These are phyloP conservation scores for Aphanomyces astaci DNA, from an alignment of 352 stramenopile genomes.

Conservation along the genomic window DNA sequence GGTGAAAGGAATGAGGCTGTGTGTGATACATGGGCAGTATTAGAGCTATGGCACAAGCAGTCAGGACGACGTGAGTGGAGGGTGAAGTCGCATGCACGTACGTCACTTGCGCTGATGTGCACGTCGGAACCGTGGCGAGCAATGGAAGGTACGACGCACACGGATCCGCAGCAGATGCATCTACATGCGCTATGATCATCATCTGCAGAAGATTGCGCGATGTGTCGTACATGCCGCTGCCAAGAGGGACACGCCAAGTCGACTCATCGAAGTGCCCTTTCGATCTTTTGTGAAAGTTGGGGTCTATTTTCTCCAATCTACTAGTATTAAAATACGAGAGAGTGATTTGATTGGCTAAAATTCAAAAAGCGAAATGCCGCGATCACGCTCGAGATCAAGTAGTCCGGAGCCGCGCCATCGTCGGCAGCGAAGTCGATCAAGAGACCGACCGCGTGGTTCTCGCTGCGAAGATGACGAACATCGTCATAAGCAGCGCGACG, in stretches of 20 bases:
- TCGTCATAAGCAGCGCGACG: not conserved
- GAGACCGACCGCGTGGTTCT: not conserved
- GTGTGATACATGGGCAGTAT: slow-evolving; percentile 18
- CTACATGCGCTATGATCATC: too few species aligned
- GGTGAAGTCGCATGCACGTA: not conserved
- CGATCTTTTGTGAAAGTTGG: too few species aligned
- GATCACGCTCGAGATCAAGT: not conserved
- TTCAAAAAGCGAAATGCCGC: not conserved
- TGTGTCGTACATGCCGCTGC: too few species aligned
- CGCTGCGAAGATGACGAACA: not conserved
- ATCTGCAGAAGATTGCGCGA: too few species aligned
- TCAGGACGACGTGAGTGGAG: not conserved
- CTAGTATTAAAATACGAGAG: not conserved
- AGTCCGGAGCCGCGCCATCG: not conserved
- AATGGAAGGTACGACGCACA: slow-evolving; percentile 9
- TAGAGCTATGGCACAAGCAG: slow-evolving; percentile 3
- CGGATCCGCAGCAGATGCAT: not conserved
- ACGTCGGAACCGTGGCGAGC: not conserved
- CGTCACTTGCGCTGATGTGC: not conserved
- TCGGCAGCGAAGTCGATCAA: not conserved
- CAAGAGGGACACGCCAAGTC: too few species aligned
- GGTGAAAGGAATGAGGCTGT: not conserved
- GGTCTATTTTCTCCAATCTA: too few species aligned
- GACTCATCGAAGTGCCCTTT: too few species aligned
- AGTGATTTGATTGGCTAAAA: not conserved